Base-by-base conservation (phyloP, 1,139 yeast species). In the Schwanniomyces etchellsii region DNA sequence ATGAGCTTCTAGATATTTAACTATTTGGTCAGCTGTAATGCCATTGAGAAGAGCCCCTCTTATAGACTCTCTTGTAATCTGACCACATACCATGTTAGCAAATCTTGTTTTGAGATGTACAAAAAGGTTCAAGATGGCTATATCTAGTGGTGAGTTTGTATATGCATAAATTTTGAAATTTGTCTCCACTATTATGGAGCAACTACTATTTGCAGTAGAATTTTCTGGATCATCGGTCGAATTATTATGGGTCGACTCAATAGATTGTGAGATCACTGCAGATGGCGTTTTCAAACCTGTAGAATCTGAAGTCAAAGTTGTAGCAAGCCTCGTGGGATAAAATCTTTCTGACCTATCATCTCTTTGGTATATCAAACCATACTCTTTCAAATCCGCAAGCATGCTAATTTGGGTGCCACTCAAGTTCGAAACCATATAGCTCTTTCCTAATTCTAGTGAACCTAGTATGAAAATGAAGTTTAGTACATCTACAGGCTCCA, bases 401-500 rank as follows among this genome's bases (percentile, higher is more conserved):
- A 93, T 83, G 35, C 79, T 77, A 25, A 77, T 60, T 54, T 93
- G 97, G 0, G 96, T 88, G 20, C 74, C 81, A 40, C 86, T 80
- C 33, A 91, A 58, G 26, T 80, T 78, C 4, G 76, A 61, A 1
- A 81, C 71, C 0, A 86, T 74, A 48, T 93, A 91, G 29, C 89
- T 86, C 42, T 81, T 80, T 1, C 98, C 98, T 20, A 89, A 63
- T 47, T 91, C 96, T 31, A 93, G 64, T 3, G 96, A 85, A 2
- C 98, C 98, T 28, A 91, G 63, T 74, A 89, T 81, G 58, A 91
- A 93, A 12, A 91, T 81, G 52, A 91, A 91, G 52, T 91, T 89
- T 28, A 91, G 66, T 25, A 91, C 96, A 49, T 93, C 98, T 16
- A 91, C 98, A 0, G 96, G 93, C 55, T 91, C 95, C 95, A 89